Conservation (phyloP, 2,329 filamentous ascomycete genomes). For the Paecilomyces formosus region DNA sequence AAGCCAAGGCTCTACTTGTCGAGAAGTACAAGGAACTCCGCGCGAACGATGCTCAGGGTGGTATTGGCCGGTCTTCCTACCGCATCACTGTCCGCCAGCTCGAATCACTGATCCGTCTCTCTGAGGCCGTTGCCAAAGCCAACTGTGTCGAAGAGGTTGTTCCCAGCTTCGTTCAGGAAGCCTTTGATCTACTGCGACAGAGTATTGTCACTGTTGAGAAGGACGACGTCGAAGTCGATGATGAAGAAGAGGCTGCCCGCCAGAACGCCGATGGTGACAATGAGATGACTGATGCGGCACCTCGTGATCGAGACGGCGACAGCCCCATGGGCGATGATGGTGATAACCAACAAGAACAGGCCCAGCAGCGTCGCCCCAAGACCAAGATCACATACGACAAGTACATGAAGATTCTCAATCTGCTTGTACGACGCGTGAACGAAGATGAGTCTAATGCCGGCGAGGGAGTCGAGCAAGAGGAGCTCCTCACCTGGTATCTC, state of each 20-base stretch:
- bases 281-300: conserved; percentile 39
- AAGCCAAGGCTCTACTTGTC: conserved; percentile 78
- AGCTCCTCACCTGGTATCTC: conserved; percentile 80
- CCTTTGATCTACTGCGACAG: conserved; percentile 82
- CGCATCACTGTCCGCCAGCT: conserved; percentile 94
- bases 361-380: conserved; percentile 46
- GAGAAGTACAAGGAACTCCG: conserved; percentile 93
- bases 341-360: conserved; percentile 36
- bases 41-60: conserved; percentile 87
- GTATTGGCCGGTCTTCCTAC: conserved; percentile 90
- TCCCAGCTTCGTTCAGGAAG: conserved; percentile 79
- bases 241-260: conserved; percentile 52
- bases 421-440: conserved; percentile 73
- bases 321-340: conserved; percentile 48
- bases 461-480: conserved; percentile 78
- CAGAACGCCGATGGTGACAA: conserved; percentile 43
- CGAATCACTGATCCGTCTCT: conserved; percentile 90
- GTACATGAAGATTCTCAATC: conserved; percentile 83
- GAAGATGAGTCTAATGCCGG: conserved; percentile 69
- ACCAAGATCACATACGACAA: conserved; percentile 94
- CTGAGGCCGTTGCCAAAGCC: conserved; percentile 95
- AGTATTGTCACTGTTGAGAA: conserved; percentile 98
- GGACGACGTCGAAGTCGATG: conserved; percentile 90
- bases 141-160: conserved; percentile 92
- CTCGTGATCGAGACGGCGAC: conserved; percentile 40